A percentile compares a stretch with the other conserved stretches of the same genome.
Conservation (phyloP, 1,284 basidiomycete species). For the Ceratobasidium sp. region DNA sequence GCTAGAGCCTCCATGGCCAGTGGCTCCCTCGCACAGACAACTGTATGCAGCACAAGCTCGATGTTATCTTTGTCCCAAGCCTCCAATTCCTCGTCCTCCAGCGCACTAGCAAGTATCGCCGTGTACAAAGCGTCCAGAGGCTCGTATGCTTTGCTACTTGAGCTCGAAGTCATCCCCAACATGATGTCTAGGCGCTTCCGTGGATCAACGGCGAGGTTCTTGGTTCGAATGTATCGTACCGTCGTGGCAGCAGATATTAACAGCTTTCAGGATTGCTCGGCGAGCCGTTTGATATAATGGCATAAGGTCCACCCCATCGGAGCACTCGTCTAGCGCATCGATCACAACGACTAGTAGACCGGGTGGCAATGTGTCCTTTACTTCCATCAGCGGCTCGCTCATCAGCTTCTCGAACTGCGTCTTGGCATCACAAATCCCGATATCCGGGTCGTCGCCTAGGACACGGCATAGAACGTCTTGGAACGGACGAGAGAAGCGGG, state of each 20-base stretch:
- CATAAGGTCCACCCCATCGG: not conserved
- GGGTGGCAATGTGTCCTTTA: not conserved
- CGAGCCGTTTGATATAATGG: constrained; percentile 20
- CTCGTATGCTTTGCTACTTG: not conserved
- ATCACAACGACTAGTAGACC: constrained; percentile 10
- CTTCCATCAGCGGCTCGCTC: not conserved
- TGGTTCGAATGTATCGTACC: not conserved
- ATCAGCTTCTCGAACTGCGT: constrained; percentile 13
- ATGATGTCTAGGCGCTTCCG: not conserved
- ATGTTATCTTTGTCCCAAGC: not conserved
- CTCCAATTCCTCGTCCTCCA: not conserved
- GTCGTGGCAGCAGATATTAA: constrained; percentile 40
- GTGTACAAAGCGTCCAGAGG: not conserved
- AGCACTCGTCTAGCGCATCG: constrained; percentile 42
- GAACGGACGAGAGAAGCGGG: not conserved
- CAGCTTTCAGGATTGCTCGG: constrained; percentile 6
- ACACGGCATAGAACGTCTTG: not conserved
- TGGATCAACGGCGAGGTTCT: not conserved
- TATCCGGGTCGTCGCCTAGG: constrained; percentile 3
- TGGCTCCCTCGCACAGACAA: not conserved
- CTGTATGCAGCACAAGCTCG: not conserved
- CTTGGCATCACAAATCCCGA: not conserved
- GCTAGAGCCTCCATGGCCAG: not conserved
- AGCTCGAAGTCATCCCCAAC: not conserved
- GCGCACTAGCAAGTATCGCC: not conserved